Base-by-base conservation (phyloP, 306 rosid genomes). In the Cucurbita pepo region DNA sequence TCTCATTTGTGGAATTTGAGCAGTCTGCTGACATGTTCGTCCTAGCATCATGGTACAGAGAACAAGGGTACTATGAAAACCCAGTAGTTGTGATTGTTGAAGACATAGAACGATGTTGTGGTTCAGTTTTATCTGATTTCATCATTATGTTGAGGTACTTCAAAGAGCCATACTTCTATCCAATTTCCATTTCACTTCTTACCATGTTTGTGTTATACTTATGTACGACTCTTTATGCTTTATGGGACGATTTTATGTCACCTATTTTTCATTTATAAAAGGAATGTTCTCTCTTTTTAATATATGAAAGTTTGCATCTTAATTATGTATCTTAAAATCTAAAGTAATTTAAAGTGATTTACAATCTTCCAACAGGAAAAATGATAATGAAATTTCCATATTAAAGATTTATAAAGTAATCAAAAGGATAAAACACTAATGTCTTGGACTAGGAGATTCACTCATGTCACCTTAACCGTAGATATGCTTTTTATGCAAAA, bases 1-100 rank as follows among this genome's bases (percentile, higher is more conserved):
- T 75, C n/a, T 78, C 44, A 64, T 43, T 79, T 80, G 37, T 60
- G 63, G 12, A 55, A 79, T 77, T 72, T 71, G 57, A 56, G 79
- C 97, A 94, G 98, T 77, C 86, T 60, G 86, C 90, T 72, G 98
- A 94, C 66, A 80, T 94, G 63, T 88, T 91, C 66, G 76, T 84
- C 80, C 83, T 94, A 77, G 98, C 97, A 69, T 90, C 98, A 77
- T 94, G 97, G 98, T 89, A 94, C 83, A 80, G 83, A 84, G 95
- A 86, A 74, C 91, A 85, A 51, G 97, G 84, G 75, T 82, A 83
- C 82, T 73, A 53, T 76, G 75, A 86, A 72, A 82, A 82, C 60
- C 98, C 92, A 1, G 77, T 94, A 53, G 90, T 94, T 75, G 79
- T 94, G 58, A 87, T 94, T 66, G 70, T 94, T 72, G 89, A 87